Evolutionary conservation across 805 yeast genomes (phyloP).

Genomic region (Saccharomycopsis sp.): DNA sequence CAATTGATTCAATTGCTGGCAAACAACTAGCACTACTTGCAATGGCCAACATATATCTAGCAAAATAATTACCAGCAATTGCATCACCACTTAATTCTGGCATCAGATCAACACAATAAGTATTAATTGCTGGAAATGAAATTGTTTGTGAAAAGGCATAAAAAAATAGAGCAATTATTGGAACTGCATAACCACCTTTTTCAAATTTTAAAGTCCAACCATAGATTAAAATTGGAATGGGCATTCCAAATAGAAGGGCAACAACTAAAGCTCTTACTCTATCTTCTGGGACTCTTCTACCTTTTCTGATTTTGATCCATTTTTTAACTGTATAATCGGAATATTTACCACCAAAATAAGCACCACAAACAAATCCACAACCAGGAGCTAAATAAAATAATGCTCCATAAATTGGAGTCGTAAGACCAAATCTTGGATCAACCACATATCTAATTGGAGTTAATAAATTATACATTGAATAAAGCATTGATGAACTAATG

Average conservation of each 20-base stretch:
- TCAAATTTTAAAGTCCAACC: conserved; percentile 43
- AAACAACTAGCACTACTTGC: conserved; percentile 41
- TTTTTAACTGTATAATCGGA: conserved; percentile 39
- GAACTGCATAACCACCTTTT: conserved; percentile 46
- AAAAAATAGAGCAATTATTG: conserved; percentile 38
- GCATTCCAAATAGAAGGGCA: conserved; percentile 35
- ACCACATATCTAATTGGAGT: conserved; percentile 48
- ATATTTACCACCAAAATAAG: conserved; percentile 41
- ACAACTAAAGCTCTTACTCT: conserved; percentile 32
- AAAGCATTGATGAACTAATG: conserved; percentile 31
- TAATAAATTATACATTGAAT: conserved; percentile 40
- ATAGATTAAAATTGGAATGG: conserved; percentile 35
- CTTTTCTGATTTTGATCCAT: conserved; percentile 30
- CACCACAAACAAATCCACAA: conserved; percentile 39
- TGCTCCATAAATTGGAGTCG: conserved; percentile 38
- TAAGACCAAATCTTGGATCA: conserved; percentile 42
- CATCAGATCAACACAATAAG: conserved; percentile 50
- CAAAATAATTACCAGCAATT: conserved; percentile 42
- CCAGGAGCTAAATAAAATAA: conserved; percentile 50
- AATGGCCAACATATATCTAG: conserved; percentile 41
- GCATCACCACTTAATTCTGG: conserved; percentile 47
- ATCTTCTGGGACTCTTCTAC: conserved; percentile 42
- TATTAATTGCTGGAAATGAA: conserved; percentile 41
- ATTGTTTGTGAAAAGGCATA: conserved; percentile 42
- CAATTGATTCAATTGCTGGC: conserved; percentile 35